phyloP scores from a whole-genome alignment of 805 yeast genomes.

The Pichia thaimueangensis region DNA sequence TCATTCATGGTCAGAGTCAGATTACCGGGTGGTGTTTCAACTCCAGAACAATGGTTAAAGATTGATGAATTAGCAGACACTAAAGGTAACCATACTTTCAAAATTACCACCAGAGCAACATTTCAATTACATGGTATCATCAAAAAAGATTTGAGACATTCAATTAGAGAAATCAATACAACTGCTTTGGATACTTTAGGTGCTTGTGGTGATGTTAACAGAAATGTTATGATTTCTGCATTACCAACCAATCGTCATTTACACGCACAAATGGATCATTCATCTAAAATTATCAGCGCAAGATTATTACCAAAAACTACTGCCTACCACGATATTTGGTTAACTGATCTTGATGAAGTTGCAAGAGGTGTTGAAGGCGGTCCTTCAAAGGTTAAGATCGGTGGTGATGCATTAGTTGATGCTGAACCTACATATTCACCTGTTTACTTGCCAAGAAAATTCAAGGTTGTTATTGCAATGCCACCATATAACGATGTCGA shows the following conservation, averaged over 20 bases:
- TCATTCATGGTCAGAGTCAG: constrained; percentile 96
- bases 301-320: constrained; percentile 84
- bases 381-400: constrained; percentile 77
- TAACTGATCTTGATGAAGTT: constrained; percentile 32
- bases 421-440: constrained; percentile 88
- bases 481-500: constrained; percentile 97
- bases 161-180: constrained; percentile 89
- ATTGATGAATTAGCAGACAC: constrained; percentile 75
- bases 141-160: constrained; percentile 80
- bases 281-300: constrained; percentile 66
- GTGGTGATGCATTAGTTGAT: constrained; percentile 76
- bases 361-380: constrained; percentile 59
- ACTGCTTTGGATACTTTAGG: constrained; percentile 90
- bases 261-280: constrained; percentile 64
- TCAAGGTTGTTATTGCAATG: constrained; percentile 87
- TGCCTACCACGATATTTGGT: constrained; percentile 96
- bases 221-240: constrained; percentile 93
- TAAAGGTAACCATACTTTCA: constrained; percentile 89
- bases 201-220: constrained; percentile 97
- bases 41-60: constrained; percentile 83
- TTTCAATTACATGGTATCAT: constrained; percentile 94
- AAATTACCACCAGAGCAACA: constrained; percentile 94
- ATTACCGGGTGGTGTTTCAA: constrained; percentile 86
- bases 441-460: constrained; percentile 88
- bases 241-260: constrained; percentile 77